phyloP scores from a whole-genome alignment of 2,329 filamentous ascomycete species.

The Pestalotiopsis sp. region DNA sequence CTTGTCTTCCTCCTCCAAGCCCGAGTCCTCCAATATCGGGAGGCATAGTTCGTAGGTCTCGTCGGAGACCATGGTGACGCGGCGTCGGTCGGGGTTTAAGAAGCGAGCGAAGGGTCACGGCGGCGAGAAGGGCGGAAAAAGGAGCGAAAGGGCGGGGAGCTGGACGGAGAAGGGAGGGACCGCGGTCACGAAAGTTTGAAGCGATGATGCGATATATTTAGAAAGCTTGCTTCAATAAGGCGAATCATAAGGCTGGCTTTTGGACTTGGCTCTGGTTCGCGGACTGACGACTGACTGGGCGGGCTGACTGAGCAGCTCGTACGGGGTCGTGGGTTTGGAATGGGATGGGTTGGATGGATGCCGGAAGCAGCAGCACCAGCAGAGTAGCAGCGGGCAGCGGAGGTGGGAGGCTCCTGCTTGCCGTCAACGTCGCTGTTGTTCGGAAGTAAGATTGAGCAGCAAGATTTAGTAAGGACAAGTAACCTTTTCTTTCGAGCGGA shows the following conservation, averaged over 20 bases:
- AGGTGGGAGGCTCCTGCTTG: neutral
- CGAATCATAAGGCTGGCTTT: constrained; percentile 16
- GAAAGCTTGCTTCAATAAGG: constrained; percentile 15
- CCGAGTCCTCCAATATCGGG: constrained; percentile 80
- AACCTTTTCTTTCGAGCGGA: neutral
- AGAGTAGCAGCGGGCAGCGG: neutral
- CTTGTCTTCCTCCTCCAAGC: constrained; percentile 91
- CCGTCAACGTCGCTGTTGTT: neutral
- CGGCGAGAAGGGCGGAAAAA: constrained; percentile 12
- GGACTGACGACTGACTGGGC: neutral
- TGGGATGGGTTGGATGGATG: neutral
- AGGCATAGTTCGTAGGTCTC: constrained; percentile 90
- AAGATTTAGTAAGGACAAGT: constrained; percentile 3
- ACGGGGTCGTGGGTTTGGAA: neutral
- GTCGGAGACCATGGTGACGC: constrained; percentile 80
- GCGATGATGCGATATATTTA: constrained; percentile 15
- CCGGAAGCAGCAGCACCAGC: neutral
- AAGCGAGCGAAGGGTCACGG: constrained; percentile 17
- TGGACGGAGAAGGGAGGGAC: neutral
- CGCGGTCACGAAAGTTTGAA: constrained; percentile 14
- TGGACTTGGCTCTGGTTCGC: neutral
- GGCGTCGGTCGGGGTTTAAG: constrained; percentile 11
- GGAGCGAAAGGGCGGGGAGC: constrained; percentile 15
- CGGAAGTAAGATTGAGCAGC: neutral
- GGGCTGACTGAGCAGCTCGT: constrained; percentile 1